Evolutionary conservation across 768 basidiomycete genomes (phyloP).

Genomic region (Wakefieldia striispora): DNA sequence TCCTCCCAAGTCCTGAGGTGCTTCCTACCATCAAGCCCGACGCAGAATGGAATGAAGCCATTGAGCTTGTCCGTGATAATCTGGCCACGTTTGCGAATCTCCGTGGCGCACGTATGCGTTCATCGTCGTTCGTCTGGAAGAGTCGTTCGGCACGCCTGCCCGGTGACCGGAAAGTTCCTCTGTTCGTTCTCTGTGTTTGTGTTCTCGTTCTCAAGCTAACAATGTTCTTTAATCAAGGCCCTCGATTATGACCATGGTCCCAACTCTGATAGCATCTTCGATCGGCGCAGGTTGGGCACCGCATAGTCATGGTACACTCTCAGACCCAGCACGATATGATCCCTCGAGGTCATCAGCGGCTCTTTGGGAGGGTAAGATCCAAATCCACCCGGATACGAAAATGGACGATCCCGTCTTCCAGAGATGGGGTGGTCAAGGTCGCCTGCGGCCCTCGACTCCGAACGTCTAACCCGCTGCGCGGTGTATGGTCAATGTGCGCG

Average conservation of each 20-base stretch:
- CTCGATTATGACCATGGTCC: slow-evolving; percentile 74
- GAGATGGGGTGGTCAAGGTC: slow-evolving; percentile 29
- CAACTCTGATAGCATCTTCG: slow-evolving; percentile 69
- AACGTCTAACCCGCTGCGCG: slow-evolving; percentile 14
- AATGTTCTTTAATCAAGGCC: slow-evolving; percentile 47
- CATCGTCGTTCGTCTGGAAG: slow-evolving; percentile 82
- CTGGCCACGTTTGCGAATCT: slow-evolving; percentile 77
- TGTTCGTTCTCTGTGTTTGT: slow-evolving; percentile 42
- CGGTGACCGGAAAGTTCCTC: slow-evolving; percentile 41
- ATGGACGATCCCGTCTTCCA: slow-evolving; percentile 53
- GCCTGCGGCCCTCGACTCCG: slow-evolving; percentile 11
- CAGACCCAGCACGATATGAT: slow-evolving; percentile 73
- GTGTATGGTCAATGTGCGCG: neutral
- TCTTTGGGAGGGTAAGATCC: slow-evolving; percentile 81
- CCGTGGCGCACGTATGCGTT: slow-evolving; percentile 85
- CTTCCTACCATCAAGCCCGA: slow-evolving; percentile 66
- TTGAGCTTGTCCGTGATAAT: slow-evolving; percentile 83
- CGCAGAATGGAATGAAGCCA: slow-evolving; percentile 72
- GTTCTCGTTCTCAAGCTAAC: slow-evolving; percentile 8
- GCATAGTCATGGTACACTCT: slow-evolving; percentile 54
- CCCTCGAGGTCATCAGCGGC: slow-evolving; percentile 81
- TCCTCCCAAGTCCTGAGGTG: slow-evolving; percentile 60
- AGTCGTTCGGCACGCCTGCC: slow-evolving; percentile 64
- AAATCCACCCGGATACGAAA: slow-evolving; percentile 84
- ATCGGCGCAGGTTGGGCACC: slow-evolving; percentile 67